Evolutionary conservation across 768 basidiomycete genomes (phyloP).

Genomic region (Holtermannia corniformis): DNA sequence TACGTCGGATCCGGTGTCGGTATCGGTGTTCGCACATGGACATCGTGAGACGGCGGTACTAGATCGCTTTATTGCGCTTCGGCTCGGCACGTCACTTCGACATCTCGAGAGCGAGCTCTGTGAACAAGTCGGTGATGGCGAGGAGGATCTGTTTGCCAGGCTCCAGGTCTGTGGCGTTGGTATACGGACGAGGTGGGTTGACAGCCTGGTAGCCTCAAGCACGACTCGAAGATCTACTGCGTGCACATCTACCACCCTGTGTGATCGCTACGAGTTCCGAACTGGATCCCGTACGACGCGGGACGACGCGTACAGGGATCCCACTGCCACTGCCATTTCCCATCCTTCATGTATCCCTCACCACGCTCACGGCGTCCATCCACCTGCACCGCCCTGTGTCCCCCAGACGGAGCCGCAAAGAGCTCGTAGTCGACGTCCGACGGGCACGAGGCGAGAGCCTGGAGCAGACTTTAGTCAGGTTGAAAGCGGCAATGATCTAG

Average conservation of each 20-base stretch:
- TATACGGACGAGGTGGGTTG: too few relatives aligned
- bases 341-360: conserved; percentile 20
- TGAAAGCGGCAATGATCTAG: background rate
- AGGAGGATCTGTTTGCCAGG: conserved; percentile 17
- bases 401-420: conserved; percentile 2
- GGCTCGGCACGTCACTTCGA: conserved; percentile 23
- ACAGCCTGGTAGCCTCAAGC: conserved; percentile 18
- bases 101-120: conserved; percentile 20
- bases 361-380: conserved; percentile 21
- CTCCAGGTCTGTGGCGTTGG: conserved; percentile 20
- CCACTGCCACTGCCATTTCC: conserved; percentile 21
- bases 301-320: background rate
- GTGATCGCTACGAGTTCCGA: conserved; percentile 1
- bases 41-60: conserved; percentile 25
- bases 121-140: conserved; percentile 18
- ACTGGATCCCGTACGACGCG: background rate
- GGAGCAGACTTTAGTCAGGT: background rate
- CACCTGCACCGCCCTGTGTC: conserved; percentile 11
- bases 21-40: conserved; percentile 9
- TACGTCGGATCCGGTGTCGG: background rate
- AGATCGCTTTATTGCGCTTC: conserved; percentile 30
- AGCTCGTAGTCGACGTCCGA: conserved; percentile 26
- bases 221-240: conserved; percentile 28
- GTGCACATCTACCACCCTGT: conserved; percentile 10
- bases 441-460: conserved; percentile 1